phyloP scores from a whole-genome alignment of 2,329 filamentous ascomycete species.

The Eutypella sp. region DNA sequence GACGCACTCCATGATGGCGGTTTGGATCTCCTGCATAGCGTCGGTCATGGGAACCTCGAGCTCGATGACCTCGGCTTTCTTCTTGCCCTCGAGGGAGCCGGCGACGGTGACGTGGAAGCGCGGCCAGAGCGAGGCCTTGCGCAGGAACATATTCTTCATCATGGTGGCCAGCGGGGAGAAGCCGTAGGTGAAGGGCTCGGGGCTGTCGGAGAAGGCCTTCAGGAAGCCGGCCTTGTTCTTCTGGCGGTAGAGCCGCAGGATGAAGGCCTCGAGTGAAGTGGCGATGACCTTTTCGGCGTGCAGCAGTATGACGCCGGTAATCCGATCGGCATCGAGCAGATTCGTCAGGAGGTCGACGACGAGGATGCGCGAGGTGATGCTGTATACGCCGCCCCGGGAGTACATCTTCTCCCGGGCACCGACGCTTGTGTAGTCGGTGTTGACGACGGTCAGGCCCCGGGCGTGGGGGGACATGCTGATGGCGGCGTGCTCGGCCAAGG shows the following conservation, averaged over 20 bases:
- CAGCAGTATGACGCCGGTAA: conserved; percentile 81
- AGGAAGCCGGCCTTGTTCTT: conserved; percentile 91
- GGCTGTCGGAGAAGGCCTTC: conserved; percentile 92
- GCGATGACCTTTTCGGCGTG: conserved; percentile 85
- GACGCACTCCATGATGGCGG: conserved; percentile 91
- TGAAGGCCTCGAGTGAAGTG: conserved; percentile 91
- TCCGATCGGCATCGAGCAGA: conserved; percentile 72
- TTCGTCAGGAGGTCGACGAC: conserved; percentile 89
- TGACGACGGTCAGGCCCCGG: conserved; percentile 83
- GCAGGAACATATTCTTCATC: conserved; percentile 87
- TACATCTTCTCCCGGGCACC: conserved; percentile 89
- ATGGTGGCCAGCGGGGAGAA: conserved; percentile 85
- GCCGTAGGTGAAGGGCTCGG: conserved; percentile 82
- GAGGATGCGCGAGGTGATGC: conserved; percentile 90
- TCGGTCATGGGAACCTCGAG: conserved; percentile 95
- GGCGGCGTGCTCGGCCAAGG: conserved; percentile 89
- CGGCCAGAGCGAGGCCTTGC: conserved; percentile 86
- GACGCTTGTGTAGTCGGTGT: conserved; percentile 89
- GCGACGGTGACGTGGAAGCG: conserved; percentile 90
- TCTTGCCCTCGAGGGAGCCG: conserved; percentile 81
- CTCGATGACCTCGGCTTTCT: conserved; percentile 95
- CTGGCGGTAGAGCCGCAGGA: conserved; percentile 87
- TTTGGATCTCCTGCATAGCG: conserved; percentile 88
- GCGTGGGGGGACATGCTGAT: conserved; percentile 79
- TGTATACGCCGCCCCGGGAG: conserved; percentile 81